Percentiles rank a stretch among this genome's conserved stretches.
Conservation (phyloP, 75 land plant species). For the Picea sitchensis region DNA sequence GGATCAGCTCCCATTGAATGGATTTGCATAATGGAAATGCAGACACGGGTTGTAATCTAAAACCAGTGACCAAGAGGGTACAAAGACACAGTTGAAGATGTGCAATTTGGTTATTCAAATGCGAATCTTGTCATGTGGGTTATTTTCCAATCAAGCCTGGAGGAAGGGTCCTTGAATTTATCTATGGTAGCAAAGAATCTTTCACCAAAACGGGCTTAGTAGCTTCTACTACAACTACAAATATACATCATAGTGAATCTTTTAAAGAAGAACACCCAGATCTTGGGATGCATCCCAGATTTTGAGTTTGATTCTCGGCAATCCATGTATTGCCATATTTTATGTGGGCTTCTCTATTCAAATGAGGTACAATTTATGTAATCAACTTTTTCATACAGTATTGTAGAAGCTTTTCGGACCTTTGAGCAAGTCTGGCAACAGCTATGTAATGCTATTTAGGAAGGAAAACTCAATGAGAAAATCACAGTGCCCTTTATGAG, state of each 20-base stretch:
- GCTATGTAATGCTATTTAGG: constrained; percentile 34
- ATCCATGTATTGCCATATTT: constrained; percentile 66
- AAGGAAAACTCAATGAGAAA: constrained; percentile 30
- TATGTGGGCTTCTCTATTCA: constrained; percentile 53
- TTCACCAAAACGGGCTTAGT: not conserved
- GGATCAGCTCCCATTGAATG: no score
- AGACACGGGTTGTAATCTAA: no score
- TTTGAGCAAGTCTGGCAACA: constrained; percentile 55
- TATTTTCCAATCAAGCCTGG: not conserved
- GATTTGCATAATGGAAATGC: no score
- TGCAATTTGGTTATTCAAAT: no score
- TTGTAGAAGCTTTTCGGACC: constrained; percentile 48
- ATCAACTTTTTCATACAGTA: constrained; percentile 58
- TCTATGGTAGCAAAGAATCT: not conserved
- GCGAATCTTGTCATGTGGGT: no score
- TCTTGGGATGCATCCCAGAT: constrained; percentile 56
- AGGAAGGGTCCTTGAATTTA: not conserved
- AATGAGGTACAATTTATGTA: constrained; percentile 36
- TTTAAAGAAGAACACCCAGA: constrained; percentile 27
- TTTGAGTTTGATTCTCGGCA: constrained; percentile 54
- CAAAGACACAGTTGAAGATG: no score
- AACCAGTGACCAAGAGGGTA: no score
- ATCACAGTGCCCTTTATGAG: constrained; percentile 29
- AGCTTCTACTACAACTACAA: not conserved
- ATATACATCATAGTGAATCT: not conserved